Evolutionary conservation across 495 filamentous ascomycete genomes (phyloP).

Genomic region (Clavariopsis aquatica): DNA sequence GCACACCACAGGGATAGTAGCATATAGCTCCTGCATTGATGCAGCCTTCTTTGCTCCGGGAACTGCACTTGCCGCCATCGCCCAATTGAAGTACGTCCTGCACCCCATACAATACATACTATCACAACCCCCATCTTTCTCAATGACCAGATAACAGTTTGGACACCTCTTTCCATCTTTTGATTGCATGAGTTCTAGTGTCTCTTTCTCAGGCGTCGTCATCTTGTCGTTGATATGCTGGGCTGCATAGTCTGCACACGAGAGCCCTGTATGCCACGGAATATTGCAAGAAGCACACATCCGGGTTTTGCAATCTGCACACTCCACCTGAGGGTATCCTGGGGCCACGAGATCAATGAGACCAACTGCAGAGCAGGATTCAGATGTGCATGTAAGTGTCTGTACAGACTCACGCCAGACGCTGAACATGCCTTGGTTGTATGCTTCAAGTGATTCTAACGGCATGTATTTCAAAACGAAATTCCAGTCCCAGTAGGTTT

Average conservation of each 20-base stretch:
- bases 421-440: conserved; percentile 17
- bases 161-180: conserved; percentile 26
- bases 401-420: neutral
- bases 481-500: conserved; percentile 3
- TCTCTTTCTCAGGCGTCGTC: conserved; percentile 22
- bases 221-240: conserved; percentile 10
- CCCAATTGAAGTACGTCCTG: conserved; percentile 29
- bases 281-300: conserved; percentile 15
- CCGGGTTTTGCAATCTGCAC: neutral
- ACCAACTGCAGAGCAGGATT: neutral
- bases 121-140: conserved; percentile 31
- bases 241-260: conserved; percentile 16
- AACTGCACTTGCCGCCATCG: conserved; percentile 18
- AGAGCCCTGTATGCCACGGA: conserved; percentile 13
- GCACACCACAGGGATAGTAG: neutral
- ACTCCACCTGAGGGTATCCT: conserved; percentile 23
- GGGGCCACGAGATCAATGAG: conserved; percentile 10
- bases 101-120: conserved; percentile 26
- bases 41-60: conserved; percentile 1
- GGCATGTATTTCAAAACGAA: conserved; percentile 18
- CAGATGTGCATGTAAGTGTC: neutral
- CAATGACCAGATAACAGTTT: conserved; percentile 31
- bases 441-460: neutral
- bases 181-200: conserved; percentile 22
- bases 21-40: neutral